Conservation (phyloP, 495 filamentous ascomycete genomes). For the Lasiosphaeria miniovina region DNA sequence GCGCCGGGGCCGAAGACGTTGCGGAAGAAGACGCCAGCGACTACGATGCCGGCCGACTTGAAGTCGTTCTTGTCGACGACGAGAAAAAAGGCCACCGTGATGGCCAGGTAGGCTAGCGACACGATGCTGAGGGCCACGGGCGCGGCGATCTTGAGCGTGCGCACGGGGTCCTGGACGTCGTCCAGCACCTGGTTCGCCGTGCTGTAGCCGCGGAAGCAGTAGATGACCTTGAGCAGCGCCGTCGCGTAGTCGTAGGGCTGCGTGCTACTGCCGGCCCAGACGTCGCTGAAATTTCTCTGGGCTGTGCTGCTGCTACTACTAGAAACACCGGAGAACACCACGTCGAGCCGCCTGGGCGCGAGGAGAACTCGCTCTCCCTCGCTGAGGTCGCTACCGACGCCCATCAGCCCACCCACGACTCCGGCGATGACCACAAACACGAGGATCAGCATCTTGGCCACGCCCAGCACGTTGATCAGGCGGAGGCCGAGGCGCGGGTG, state of each 20-base stretch:
- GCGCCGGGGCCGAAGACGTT: constrained; percentile 40
- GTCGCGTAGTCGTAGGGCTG: constrained; percentile 46
- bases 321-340: constrained; percentile 7
- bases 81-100: constrained; percentile 60
- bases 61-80: constrained; percentile 47
- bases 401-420: constrained; percentile 37
- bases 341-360: constrained; percentile 2
- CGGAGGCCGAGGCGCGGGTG: constrained; percentile 61
- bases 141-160: constrained; percentile 61
- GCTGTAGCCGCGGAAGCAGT: constrained; percentile 48
- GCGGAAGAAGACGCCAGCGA: constrained; percentile 48
- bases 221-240: constrained; percentile 48
- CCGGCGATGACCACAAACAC: constrained; percentile 61
- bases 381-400: constrained; percentile 19
- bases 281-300: constrained; percentile 33
- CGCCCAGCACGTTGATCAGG: constrained; percentile 60
- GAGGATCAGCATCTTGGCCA: constrained; percentile 63
- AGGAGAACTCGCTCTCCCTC: constrained; percentile 3
- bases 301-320: constrained; percentile 23
- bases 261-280: constrained; percentile 27
- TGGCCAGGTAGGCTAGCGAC: constrained; percentile 59
- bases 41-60: constrained; percentile 44
- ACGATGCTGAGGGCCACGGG: constrained; percentile 56
- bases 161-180: constrained; percentile 57
- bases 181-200: constrained; percentile 53